These are phyloP conservation scores for Mycena leptocephala DNA, from an alignment of 768 basidiomycete genomes.

Conservation along the genomic window DNA sequence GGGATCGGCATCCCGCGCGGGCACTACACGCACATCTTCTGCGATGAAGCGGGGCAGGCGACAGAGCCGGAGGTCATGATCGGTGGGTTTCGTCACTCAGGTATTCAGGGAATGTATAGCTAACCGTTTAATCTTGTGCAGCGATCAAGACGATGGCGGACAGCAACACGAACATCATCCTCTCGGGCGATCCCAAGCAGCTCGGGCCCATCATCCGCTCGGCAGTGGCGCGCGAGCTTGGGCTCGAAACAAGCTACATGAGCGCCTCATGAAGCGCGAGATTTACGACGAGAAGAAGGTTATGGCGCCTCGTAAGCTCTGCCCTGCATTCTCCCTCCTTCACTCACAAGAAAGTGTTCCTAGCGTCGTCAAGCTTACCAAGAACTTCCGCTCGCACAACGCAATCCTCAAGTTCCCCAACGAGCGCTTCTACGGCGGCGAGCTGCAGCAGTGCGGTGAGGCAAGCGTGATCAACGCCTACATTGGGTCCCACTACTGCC, in stretches of 20 bases:
- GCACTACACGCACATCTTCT: conserved; percentile 78
- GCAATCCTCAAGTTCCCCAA: conserved; percentile 76
- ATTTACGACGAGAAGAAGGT: conserved; percentile 54
- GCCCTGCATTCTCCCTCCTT: not conserved
- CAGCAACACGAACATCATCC: conserved; percentile 67
- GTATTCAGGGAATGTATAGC: not conserved
- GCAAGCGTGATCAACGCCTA: conserved; percentile 56
- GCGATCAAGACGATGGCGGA: conserved; percentile 74
- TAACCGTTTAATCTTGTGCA: conserved; percentile 14
- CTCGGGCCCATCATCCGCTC: conserved; percentile 81
- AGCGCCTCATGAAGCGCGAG: conserved; percentile 69
- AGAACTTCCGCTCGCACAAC: conserved; percentile 78
- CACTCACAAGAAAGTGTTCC: conserved; percentile 8
- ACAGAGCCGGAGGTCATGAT: conserved; percentile 80
- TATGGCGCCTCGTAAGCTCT: conserved; percentile 38
- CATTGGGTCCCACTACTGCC: conserved; percentile 60
- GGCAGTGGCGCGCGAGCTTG: conserved; percentile 67
- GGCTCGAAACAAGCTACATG: conserved; percentile 75
- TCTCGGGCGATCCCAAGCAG: conserved; percentile 83
- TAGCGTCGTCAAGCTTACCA: conserved; percentile 75
- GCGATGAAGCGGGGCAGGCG: conserved; percentile 84
- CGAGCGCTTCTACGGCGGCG: conserved; percentile 70
- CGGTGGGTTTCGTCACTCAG: conserved; percentile 1
- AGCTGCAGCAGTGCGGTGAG: conserved; percentile 67
- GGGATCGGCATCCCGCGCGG: conserved; percentile 73